Conservation (phyloP, 1,284 basidiomycete genomes). For the Golubevia pallescens region DNA sequence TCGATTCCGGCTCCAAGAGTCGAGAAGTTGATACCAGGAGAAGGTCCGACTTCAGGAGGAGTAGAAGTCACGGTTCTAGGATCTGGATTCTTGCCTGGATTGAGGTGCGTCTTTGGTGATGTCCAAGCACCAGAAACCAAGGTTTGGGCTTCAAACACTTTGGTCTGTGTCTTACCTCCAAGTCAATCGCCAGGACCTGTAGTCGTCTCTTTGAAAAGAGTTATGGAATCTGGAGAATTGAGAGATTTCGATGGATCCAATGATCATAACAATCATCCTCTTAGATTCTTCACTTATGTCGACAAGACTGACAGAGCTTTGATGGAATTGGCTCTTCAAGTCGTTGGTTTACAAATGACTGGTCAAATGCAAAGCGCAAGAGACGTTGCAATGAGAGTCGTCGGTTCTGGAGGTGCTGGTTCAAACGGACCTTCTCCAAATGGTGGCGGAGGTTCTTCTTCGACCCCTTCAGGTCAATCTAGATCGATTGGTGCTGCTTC, state of each 20-base stretch:
- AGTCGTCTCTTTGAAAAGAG: conserved; percentile 74
- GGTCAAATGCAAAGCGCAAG: conserved; percentile 90
- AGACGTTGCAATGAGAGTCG: conserved; percentile 75
- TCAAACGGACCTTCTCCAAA: conserved; percentile 15
- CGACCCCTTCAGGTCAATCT: neutral
- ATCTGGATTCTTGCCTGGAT: conserved; percentile 70
- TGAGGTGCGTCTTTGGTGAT: conserved; percentile 84
- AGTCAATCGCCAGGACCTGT: conserved; percentile 82
- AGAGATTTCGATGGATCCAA: conserved; percentile 52
- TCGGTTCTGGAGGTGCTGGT: conserved; percentile 40
- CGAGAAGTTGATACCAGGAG: conserved; percentile 73
- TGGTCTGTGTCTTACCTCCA: conserved; percentile 90
- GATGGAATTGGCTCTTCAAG: conserved; percentile 94
- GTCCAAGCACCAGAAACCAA: conserved; percentile 81
- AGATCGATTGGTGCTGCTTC: conserved; percentile 1
- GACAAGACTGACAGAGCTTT: conserved; percentile 85
- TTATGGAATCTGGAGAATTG: conserved; percentile 60
- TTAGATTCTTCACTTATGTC: conserved; percentile 76
- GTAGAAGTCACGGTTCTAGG: conserved; percentile 94
- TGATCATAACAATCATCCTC: conserved; percentile 56
- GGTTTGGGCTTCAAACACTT: conserved; percentile 89
- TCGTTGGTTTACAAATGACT: conserved; percentile 94
- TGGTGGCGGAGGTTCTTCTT: conserved; percentile 6
- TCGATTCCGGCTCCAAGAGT: conserved; percentile 35
- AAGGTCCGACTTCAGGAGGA: conserved; percentile 84